Conservation (phyloP, 805 yeast species). For the Hanseniaspora taiwanica region DNA sequence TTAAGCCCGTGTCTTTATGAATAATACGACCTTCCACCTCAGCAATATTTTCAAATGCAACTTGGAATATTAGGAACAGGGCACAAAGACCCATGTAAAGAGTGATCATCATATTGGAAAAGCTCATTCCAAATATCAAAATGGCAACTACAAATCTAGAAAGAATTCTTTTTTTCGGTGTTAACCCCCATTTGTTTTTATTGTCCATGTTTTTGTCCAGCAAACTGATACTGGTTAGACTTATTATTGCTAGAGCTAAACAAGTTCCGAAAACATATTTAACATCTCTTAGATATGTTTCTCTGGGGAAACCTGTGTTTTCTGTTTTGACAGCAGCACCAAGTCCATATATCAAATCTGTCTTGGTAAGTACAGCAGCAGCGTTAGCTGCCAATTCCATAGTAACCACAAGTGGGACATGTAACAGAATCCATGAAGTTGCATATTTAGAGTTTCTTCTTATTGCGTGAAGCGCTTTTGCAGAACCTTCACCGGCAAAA, state of each 20-base stretch:
- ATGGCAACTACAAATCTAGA: neutral
- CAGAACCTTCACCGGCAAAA: neutral
- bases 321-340: neutral
- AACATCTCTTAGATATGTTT: too few relatives aligned
- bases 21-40: too few relatives aligned
- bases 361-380: constrained; percentile 4
- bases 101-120: constrained; percentile 2
- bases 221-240: too few relatives aligned
- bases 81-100: constrained; percentile 3
- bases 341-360: neutral
- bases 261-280: too few relatives aligned
- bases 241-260: too few relatives aligned
- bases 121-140: constrained; percentile 1
- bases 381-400: constrained; percentile 7
- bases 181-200: neutral
- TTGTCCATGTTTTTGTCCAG: neutral
- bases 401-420: constrained; percentile 3
- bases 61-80: constrained; percentile 1
- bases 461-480: neutral
- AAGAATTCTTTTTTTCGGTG: neutral
- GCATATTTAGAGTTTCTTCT: constrained; percentile 9
- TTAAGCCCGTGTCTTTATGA: too few relatives aligned
- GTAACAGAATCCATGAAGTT: constrained; percentile 3
- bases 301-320: constrained; percentile 7
- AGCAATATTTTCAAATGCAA: constrained; percentile 1